Evolutionary conservation across 805 yeast genomes (phyloP).

Genomic region (Hanseniaspora lindneri): DNA sequence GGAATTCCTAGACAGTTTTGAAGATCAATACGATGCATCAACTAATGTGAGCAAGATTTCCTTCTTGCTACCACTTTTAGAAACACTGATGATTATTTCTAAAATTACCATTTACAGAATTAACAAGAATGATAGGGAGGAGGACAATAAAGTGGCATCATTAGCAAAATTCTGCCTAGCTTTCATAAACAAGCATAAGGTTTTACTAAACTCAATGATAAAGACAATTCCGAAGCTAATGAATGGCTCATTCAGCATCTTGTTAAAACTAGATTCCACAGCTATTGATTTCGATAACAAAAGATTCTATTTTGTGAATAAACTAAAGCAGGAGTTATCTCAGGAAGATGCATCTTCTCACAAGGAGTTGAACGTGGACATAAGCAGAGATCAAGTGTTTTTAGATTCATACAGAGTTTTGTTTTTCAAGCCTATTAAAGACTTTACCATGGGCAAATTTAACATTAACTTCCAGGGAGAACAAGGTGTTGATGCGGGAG

Average conservation of each 20-base stretch:
- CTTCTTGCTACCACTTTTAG: slow-evolving; percentile 72
- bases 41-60: slow-evolving; percentile 58
- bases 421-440: slow-evolving; percentile 65
- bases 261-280: slow-evolving; percentile 67
- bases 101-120: slow-evolving; percentile 50
- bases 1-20: slow-evolving; percentile 53
- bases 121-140: slow-evolving; percentile 36
- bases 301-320: slow-evolving; percentile 67
- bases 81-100: slow-evolving; percentile 91
- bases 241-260: slow-evolving; percentile 89
- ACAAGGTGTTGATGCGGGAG: slow-evolving; percentile 97
- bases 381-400: slow-evolving; percentile 83
- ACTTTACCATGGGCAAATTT: slow-evolving; percentile 57
- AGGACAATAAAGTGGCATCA: slow-evolving; percentile 43
- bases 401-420: slow-evolving; percentile 77
- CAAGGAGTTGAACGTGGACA: slow-evolving; percentile 4
- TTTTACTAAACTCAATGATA: slow-evolving; percentile 81
- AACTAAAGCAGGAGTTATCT: slow-evolving; percentile 42
- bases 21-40: slow-evolving; percentile 26
- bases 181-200: slow-evolving; percentile 80
- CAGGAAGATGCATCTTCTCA: not conserved
- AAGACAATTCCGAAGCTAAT: slow-evolving; percentile 79
- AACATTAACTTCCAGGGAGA: slow-evolving; percentile 84
- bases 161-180: slow-evolving; percentile 66
- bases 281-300: slow-evolving; percentile 92